phyloP scores from a whole-genome alignment of 1,139 yeast genomes.

The Sugiyamaella xylanicola region DNA sequence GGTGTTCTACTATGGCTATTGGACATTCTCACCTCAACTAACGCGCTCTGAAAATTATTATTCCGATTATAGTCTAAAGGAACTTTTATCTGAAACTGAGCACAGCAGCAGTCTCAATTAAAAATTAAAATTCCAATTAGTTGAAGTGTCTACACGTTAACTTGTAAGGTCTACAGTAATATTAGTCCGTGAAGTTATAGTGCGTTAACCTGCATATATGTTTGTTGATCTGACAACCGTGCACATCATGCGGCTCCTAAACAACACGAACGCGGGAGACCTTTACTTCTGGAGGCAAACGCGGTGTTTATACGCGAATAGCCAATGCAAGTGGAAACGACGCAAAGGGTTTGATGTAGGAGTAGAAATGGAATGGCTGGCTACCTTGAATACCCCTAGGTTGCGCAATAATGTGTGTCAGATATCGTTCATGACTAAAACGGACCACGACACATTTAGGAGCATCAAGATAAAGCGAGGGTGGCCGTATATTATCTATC shows the following conservation, averaged over 20 bases:
- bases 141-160: constrained; percentile 11
- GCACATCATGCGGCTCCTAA: constrained; percentile 17
- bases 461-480: too few species aligned
- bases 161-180: neutral
- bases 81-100: neutral
- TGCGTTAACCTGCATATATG: constrained; percentile 6
- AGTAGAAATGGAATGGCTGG: neutral
- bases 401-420: too few species aligned
- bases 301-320: neutral
- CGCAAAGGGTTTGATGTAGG: neutral
- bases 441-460: too few species aligned
- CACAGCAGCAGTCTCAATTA: neutral
- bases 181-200: constrained; percentile 5
- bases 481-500: too few species aligned
- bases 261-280: constrained; percentile 16
- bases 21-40: neutral
- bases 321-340: neutral
- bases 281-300: neutral
- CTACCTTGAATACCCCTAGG: too few species aligned
- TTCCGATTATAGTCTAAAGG: neutral
- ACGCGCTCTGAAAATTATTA: neutral
- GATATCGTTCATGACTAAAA: too few species aligned
- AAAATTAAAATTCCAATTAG: too few species aligned
- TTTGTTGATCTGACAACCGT: constrained; percentile 16
- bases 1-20: neutral